Evolutionary conservation across 2,329 filamentous ascomycete genomes (phyloP), one percentile per base, ranked within the genome.

Genomic region (Aspergillus tanneri): DNA sequence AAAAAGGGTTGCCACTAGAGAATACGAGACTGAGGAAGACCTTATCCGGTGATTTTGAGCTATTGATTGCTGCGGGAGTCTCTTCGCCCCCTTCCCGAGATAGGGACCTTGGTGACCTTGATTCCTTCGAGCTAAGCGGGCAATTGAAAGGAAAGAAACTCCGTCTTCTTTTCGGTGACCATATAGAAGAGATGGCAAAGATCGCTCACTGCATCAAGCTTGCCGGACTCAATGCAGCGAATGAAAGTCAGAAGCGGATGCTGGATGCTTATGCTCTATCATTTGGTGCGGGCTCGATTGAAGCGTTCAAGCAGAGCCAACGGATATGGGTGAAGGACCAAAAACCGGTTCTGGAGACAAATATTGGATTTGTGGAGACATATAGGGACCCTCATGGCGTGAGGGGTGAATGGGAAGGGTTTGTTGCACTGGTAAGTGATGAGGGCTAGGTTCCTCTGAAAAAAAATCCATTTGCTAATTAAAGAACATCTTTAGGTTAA

Each of bases 311-410:
- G 69, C 82, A 92, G 64, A 85, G 84, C 55, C 88, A 93, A 68
- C 79, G 87, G 55, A 81, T 80, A 61, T 93, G 89, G 89, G 89
- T 93, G 56, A 83, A 84, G 62, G 88, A 95, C 65, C 88, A 90
- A 67, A 85, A 86, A 16, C 89, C 89, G 3, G 83, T 81, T 71
- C 82, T 95, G 25, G 88, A 93, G 70, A 85, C 80, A 36, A 90
- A 92, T 66, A 80, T 92, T 57, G 88, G 88, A 1, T 93, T 93
- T 64, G 86, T 93, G 43, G 88, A 93, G 72, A 90, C 88, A 0
- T 93, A 93, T 67, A 78, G 88, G 58, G 89, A 95, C 63, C 89
- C 89, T 23, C 84, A 87, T 50, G 88, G 89, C 50, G 82, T 90
- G 24, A 80, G 88, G 54, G 88, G 86, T 51, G 89, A 93, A 66